These are phyloP conservation scores for Tylopilus felleus DNA, from an alignment of 768 basidiomycete species.

Conservation along the genomic window DNA sequence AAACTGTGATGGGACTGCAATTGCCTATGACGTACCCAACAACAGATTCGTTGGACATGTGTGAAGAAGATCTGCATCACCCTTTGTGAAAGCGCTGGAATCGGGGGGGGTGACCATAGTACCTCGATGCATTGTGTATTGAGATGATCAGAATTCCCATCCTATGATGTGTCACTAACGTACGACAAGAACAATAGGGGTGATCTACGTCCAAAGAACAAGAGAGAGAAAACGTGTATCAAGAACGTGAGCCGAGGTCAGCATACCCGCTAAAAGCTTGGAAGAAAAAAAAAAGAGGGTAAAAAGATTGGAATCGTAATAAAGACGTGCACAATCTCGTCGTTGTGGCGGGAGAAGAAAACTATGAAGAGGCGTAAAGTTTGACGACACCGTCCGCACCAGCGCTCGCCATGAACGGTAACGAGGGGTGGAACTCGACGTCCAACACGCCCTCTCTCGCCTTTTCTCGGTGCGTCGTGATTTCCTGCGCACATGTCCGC, in stretches of 20 bases:
- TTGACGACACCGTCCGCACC: slow-evolving; percentile 96
- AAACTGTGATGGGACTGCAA: too few relatives aligned
- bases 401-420: slow-evolving; percentile 87
- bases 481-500: slow-evolving; percentile 83
- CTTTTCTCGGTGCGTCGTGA: slow-evolving; percentile 85
- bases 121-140: slow-evolving; percentile 4
- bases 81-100: too few relatives aligned
- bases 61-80: too few relatives aligned
- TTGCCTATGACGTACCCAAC: too few relatives aligned
- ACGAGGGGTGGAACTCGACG: slow-evolving; percentile 77
- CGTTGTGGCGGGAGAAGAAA: background rate
- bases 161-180: slow-evolving; percentile 19
- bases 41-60: too few relatives aligned
- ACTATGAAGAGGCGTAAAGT: slow-evolving; percentile 78
- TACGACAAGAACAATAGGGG: background rate
- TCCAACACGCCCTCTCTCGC: slow-evolving; percentile 88
- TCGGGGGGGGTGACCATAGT: background rate
- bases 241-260: slow-evolving; percentile 13
- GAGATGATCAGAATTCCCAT: slow-evolving; percentile 25
- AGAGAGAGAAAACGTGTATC: background rate
- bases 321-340: background rate
- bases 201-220: slow-evolving; percentile 8
- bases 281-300: background rate
- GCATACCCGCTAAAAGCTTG: slow-evolving; percentile 4
- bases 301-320: background rate